A percentile compares a stretch with the other conserved stretches of the same genome.
Conservation (phyloP, 2,329 filamentous ascomycete genomes). For the Aureobasidium musti region DNA sequence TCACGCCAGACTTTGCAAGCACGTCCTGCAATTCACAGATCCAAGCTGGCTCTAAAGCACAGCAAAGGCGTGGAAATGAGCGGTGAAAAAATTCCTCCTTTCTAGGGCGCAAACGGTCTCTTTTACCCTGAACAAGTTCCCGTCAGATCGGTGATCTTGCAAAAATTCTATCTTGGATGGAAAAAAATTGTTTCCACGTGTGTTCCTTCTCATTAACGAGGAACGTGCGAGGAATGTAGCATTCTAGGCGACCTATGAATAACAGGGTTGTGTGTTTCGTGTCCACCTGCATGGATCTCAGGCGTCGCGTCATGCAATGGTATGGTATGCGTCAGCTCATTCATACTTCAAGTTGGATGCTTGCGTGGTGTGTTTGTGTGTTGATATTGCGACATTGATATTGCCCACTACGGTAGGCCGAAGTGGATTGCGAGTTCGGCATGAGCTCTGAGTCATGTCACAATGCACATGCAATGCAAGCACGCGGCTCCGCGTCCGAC, state of each 20-base stretch:
- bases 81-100: slow-evolving; percentile 25
- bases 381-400: neutral
- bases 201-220: slow-evolving; percentile 1
- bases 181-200: slow-evolving; percentile 28
- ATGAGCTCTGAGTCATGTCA: slow-evolving; percentile 16
- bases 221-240: slow-evolving; percentile 16
- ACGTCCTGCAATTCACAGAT: slow-evolving; percentile 11
- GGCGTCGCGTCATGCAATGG: neutral
- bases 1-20: slow-evolving; percentile 16
- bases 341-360: neutral
- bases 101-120: slow-evolving; percentile 1
- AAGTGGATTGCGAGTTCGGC: slow-evolving; percentile 9
- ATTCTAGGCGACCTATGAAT: neutral
- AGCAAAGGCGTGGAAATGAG: slow-evolving; percentile 20
- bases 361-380: neutral
- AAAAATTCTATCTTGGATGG: slow-evolving; percentile 11
- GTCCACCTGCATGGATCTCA: neutral
- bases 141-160: slow-evolving; percentile 16
- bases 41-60: slow-evolving; percentile 4
- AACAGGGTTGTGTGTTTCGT: slow-evolving; percentile 19
- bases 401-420: slow-evolving; percentile 17
- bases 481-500: slow-evolving; percentile 25
- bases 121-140: slow-evolving; percentile 26
- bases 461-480: slow-evolving; percentile 28
- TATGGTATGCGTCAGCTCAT: slow-evolving; percentile 1